A percentile compares a stretch with the other conserved stretches of the same genome.
Conservation (phyloP, 108 stramenopile genomes). For the Cyclostephanos invisitatus region DNA sequence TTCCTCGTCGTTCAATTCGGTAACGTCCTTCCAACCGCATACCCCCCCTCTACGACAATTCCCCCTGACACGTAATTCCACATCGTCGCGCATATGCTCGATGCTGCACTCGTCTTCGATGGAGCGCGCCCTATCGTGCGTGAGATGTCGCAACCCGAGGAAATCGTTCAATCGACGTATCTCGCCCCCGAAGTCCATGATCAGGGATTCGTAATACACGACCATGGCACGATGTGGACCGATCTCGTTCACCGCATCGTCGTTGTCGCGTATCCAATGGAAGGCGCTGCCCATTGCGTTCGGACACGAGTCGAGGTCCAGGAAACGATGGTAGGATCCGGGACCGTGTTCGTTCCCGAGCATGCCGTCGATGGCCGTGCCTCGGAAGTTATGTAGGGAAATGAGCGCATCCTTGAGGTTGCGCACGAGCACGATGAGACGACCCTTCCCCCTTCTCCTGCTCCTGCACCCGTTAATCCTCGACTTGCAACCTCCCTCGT, state of each 20-base stretch:
- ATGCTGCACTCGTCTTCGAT: constrained; percentile 12
- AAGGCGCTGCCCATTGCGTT: constrained; percentile 40
- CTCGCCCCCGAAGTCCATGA: constrained; percentile 27
- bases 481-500: background rate
- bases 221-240: constrained; percentile 23
- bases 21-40: constrained; percentile 26
- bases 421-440: constrained; percentile 29
- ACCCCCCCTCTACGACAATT: constrained; percentile 23
- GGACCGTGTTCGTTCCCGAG: constrained; percentile 42
- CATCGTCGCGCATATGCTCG: constrained; percentile 6
- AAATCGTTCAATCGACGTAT: constrained; percentile 22
- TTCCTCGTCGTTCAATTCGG: constrained; percentile 17
- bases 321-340: constrained; percentile 33
- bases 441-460: constrained; percentile 21
- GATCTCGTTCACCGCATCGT: constrained; percentile 12
- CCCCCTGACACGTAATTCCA: background rate
- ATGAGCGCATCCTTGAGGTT: constrained; percentile 34
- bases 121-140: constrained; percentile 10
- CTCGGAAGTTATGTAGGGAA: constrained; percentile 42
- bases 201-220: constrained; percentile 33
- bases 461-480: too few species aligned
- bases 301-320: constrained; percentile 25
- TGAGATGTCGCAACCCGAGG: constrained; percentile 16
- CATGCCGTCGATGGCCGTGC: constrained; percentile 30
- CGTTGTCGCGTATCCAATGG: constrained; percentile 20